phyloP scores from a whole-genome alignment of 495 filamentous ascomycete species.

The Penicillium antarcticum region DNA sequence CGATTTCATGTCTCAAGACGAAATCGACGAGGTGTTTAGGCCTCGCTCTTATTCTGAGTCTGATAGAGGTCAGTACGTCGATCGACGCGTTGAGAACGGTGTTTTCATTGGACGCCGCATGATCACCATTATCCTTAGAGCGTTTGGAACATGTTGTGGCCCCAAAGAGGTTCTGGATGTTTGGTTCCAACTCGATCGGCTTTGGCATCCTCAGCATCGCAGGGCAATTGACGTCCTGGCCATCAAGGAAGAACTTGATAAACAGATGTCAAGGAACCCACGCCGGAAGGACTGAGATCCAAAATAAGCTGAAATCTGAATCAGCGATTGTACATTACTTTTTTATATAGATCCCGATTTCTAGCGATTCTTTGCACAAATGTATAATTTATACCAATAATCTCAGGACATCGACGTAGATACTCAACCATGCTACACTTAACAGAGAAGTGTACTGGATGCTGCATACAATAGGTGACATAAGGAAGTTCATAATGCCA shows the following conservation, averaged over 20 bases:
- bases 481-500: no score
- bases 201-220: constrained; percentile 41
- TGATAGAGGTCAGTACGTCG: constrained; percentile 13
- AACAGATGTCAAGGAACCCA: constrained; percentile 25
- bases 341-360: constrained; percentile 16
- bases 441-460: no score
- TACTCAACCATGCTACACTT: background rate
- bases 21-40: constrained; percentile 19
- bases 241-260: constrained; percentile 39
- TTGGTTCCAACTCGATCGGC: constrained; percentile 39
- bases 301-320: background rate
- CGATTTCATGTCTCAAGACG: background rate
- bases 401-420: background rate
- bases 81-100: constrained; percentile 37
- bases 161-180: constrained; percentile 37
- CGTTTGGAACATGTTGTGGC: constrained; percentile 40
- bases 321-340: constrained; percentile 34
- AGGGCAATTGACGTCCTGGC: constrained; percentile 33
- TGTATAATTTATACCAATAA: constrained; percentile 3
- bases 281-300: constrained; percentile 6
- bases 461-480: no score
- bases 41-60: constrained; percentile 1
- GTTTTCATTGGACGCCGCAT: constrained; percentile 43
- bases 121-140: constrained; percentile 38
- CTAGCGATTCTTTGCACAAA: constrained; percentile 9